Percentiles rank a stretch among this genome's conserved stretches.
These are phyloP conservation scores for Blattamonas nauphoetae DNA, from an alignment of 78 protist species.

Conservation along the genomic window DNA sequence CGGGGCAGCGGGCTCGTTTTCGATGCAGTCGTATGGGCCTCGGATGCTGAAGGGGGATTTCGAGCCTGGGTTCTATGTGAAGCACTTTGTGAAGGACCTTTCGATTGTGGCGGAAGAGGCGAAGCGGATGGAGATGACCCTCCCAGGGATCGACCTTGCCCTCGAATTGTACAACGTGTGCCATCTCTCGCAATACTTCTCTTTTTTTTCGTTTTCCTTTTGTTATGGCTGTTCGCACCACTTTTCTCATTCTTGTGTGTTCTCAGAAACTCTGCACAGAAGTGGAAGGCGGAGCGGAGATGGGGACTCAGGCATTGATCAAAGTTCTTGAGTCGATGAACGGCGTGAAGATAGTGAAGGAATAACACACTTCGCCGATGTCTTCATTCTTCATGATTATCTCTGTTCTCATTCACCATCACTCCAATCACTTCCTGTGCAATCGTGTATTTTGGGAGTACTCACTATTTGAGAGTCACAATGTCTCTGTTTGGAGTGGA, in stretches of 20 bases:
- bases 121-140: constrained; percentile 18
- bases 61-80: constrained; percentile 58
- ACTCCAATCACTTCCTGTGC: too few species aligned
- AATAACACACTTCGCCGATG: too few species aligned
- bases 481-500: too few species aligned
- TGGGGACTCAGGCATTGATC: constrained; percentile 56
- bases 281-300: constrained; percentile 32
- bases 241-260: too few species aligned
- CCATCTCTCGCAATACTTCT: too few species aligned
- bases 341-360: too few species aligned
- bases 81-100: constrained; percentile 70
- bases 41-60: constrained; percentile 44
- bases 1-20: constrained; percentile 58
- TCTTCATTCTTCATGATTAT: too few species aligned
- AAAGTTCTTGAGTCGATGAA: constrained; percentile 41
- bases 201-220: too few species aligned
- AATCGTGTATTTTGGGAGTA: too few species aligned
- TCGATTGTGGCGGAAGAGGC: constrained; percentile 47
- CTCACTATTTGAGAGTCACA: too few species aligned
- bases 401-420: too few species aligned
- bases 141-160: constrained; percentile 55
- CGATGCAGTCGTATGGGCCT: constrained; percentile 31
- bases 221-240: too few species aligned
- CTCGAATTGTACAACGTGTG: constrained; percentile 24
- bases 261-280: neutral